These are phyloP conservation scores for Leishmania gerbilli DNA, from an alignment of 208 protist species.

Conservation along the genomic window DNA sequence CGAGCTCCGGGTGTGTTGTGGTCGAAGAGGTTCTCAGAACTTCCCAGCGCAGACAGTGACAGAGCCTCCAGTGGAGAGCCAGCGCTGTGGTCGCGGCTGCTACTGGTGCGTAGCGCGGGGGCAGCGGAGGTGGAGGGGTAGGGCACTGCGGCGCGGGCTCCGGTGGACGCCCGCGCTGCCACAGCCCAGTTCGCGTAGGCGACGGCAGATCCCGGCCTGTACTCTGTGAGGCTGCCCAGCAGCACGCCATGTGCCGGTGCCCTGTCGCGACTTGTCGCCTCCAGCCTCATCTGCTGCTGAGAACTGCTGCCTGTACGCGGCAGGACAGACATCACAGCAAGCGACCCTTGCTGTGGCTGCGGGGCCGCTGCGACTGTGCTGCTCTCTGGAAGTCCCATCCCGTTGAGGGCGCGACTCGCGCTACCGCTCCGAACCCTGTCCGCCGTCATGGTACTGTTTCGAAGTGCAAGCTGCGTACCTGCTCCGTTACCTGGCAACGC, in stretches of 20 bases:
- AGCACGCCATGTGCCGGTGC: slow-evolving; percentile 2
- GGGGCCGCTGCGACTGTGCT: not conserved
- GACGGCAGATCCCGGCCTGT: slow-evolving; percentile 15
- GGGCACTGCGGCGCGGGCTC: not conserved
- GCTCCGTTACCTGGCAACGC: not conserved
- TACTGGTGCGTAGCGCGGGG: not conserved
- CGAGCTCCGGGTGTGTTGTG: too few species aligned
- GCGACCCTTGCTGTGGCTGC: not conserved
- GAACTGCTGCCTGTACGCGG: slow-evolving; percentile 1
- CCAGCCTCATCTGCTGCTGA: not conserved
- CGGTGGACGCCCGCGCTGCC: not conserved
- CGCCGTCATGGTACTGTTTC: not conserved
- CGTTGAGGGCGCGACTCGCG: not conserved
- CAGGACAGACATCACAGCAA: not conserved
- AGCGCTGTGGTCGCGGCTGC: not conserved
- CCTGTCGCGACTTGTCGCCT: slow-evolving; percentile 1
- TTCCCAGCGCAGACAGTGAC: not conserved
- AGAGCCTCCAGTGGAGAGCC: not conserved
- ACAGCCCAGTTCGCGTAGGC: slow-evolving; percentile 11
- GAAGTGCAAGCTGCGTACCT: not conserved
- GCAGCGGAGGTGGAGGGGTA: not conserved
- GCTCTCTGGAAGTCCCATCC: not conserved
- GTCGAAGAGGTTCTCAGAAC: not conserved
- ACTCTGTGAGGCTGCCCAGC: slow-evolving; percentile 23
- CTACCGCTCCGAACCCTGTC: slow-evolving; percentile 3